These are phyloP conservation scores for Naganishia sp. DNA, from an alignment of 1,284 basidiomycete genomes.

Conservation along the genomic window DNA sequence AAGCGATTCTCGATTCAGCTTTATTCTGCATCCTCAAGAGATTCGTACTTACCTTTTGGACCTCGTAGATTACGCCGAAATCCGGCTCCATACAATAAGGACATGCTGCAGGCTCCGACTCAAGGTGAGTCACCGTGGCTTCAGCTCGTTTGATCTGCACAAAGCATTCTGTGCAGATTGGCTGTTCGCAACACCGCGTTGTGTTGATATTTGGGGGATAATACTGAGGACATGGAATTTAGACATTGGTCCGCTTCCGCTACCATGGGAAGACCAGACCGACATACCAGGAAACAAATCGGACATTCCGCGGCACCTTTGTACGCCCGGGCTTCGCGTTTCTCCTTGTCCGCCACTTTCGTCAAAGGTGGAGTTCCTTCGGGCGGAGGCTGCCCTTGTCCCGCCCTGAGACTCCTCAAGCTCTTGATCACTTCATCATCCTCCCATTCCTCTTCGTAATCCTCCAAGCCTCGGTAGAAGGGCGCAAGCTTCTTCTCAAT, in stretches of 20 bases:
- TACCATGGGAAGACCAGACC: background rate
- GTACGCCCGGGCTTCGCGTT: constrained; percentile 72
- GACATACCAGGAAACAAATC: constrained; percentile 94
- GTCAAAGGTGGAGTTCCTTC: constrained; percentile 1
- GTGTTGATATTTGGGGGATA: constrained; percentile 95
- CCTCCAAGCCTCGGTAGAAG: constrained; percentile 93
- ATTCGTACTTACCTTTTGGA: constrained; percentile 57
- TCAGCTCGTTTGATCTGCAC: constrained; percentile 97
- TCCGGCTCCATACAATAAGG: constrained; percentile 97
- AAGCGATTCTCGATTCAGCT: background rate
- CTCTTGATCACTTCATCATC: constrained; percentile 70
- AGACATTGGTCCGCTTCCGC: background rate
- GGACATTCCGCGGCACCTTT: constrained; percentile 90
- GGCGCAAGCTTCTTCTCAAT: constrained; percentile 84
- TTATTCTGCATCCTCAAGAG: background rate
- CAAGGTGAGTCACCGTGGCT: constrained; percentile 86
- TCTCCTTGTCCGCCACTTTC: constrained; percentile 59
- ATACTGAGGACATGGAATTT: constrained; percentile 59
- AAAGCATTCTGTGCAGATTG: constrained; percentile 98
- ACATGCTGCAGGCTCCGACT: constrained; percentile 89
- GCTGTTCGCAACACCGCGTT: constrained; percentile 95
- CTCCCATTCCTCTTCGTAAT: constrained; percentile 83
- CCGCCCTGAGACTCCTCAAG: constrained; percentile 44
- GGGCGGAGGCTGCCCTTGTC: constrained; percentile 35
- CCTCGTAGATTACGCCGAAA: constrained; percentile 88